These are phyloP conservation scores for Boletus speciosus DNA, from an alignment of 768 basidiomycete species.

Conservation along the genomic window DNA sequence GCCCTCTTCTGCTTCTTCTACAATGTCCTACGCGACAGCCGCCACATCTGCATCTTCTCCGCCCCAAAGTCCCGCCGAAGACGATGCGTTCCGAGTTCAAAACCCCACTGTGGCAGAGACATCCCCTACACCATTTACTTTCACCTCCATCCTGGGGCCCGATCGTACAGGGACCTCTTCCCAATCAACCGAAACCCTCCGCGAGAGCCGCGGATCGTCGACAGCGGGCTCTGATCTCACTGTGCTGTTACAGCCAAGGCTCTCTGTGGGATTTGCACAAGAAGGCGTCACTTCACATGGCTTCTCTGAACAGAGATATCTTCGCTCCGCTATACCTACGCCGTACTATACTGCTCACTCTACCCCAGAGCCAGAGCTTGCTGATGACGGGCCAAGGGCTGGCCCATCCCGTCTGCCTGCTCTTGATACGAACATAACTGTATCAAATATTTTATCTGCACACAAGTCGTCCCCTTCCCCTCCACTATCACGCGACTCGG, in stretches of 20 bases:
- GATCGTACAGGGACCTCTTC: constrained; percentile 7
- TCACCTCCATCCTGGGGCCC: background rate
- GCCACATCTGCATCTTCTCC: constrained; percentile 9
- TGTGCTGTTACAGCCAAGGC: constrained; percentile 7
- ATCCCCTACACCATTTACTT: constrained; percentile 7
- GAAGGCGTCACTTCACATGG: constrained; percentile 8
- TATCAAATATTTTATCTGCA: background rate
- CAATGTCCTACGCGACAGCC: constrained; percentile 24
- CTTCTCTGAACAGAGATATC: constrained; percentile 14
- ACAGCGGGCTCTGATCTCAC: constrained; percentile 23
- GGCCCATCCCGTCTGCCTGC: constrained; percentile 28
- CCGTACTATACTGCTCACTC: constrained; percentile 34
- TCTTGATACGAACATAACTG: constrained; percentile 18
- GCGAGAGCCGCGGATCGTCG: constrained; percentile 13
- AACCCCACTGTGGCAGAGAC: background rate
- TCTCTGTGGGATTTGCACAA: constrained; percentile 12
- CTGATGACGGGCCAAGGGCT: constrained; percentile 17
- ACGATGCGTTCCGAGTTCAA: constrained; percentile 12
- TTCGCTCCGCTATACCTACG: constrained; percentile 23
- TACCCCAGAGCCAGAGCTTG: constrained; percentile 26
- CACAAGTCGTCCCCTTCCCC: constrained; percentile 23
- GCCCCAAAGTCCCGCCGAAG: constrained; percentile 7
- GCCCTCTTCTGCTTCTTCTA: constrained; percentile 15
- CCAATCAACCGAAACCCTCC: background rate
- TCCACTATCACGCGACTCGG: constrained; percentile 14